Evolutionary conservation across 2,329 filamentous ascomycete genomes (phyloP), one percentile per base, ranked within the genome.

Genomic region (Colletotrichum truncatum): DNA sequence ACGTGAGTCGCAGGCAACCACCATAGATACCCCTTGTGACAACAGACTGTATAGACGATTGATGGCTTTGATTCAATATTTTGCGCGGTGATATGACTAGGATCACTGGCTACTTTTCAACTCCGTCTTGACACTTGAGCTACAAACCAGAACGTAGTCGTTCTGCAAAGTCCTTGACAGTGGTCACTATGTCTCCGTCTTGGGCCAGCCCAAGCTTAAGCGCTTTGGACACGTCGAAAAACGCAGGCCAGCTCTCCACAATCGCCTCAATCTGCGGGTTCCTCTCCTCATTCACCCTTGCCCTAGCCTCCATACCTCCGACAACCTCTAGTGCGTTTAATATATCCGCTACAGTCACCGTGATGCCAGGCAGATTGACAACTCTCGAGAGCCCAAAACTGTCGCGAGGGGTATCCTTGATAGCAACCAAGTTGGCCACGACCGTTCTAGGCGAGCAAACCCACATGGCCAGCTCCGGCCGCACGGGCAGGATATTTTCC

Each of bases 171-270:
- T 63, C 74, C 41, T 67, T 69, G 3, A 78, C 72, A 4, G 76
- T 76, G 55, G 77, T 74, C n/a, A 71, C 66, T 28, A 79, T 64
- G 6, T 70, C 53, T 5, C 80, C 78, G 73, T 88, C 86, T 1
- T 76, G 75, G 52, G 76, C 72, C 66, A 87, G 81, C 0, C 86
- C 87, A 56, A 91, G 73, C 8, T 77, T 74, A 64, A 81, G 78
- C 4, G 89, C 89, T 66, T 84, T 82, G 2, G 76, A 73, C 7
- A 77, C 81, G 66, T 86, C 80, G 65, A 87, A 84, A 48, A 77
- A 75, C 7, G 82, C 77, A n/a, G 85, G 84, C 86, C 85, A 88
- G 14, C 80, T 82, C 63, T 81, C 80, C 12, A 88, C 82, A 64
- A 88, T 85, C 53, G 76, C 77, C 70, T 84, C 80, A 16, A 83